Evolutionary conservation across 73 alveolate species (phyloP).

Genomic region (Paramecium tetraurelia): DNA sequence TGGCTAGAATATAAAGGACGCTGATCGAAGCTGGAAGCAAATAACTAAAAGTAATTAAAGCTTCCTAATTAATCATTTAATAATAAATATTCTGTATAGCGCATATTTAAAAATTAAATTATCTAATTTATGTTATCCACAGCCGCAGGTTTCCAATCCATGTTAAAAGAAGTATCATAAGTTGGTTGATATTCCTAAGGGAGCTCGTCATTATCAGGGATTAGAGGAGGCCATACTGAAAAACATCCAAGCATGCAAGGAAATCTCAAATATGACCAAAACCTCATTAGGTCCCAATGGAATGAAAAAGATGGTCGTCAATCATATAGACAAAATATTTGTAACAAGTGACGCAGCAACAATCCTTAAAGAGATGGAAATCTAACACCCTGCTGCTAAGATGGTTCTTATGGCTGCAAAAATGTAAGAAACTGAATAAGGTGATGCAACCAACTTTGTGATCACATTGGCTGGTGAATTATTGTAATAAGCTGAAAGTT

Average conservation of each 20-base stretch:
- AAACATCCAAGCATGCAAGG: slow-evolving; percentile 96
- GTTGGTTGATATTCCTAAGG: slow-evolving; percentile 62
- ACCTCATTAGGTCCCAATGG: slow-evolving; percentile 99
- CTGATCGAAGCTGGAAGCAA: slow-evolving; percentile 38
- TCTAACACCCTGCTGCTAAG: slow-evolving; percentile 99
- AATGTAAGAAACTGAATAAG: slow-evolving; percentile 96
- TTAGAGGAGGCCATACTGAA: slow-evolving; percentile 93
- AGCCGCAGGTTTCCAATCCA: slow-evolving; percentile 70
- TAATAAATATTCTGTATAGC: neutral
- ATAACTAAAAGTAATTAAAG: slow-evolving; percentile 22
- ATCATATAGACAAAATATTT: slow-evolving; percentile 93
- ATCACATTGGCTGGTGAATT: slow-evolving; percentile 97
- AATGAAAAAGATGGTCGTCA: slow-evolving; percentile 97
- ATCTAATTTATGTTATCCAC: slow-evolving; percentile 49
- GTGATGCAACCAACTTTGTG: slow-evolving; percentile 95
- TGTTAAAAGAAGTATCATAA: slow-evolving; percentile 71
- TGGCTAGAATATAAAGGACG: neutral
- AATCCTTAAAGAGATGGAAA: slow-evolving; percentile 89
- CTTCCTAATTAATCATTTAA: neutral
- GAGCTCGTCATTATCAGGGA: slow-evolving; percentile 93
- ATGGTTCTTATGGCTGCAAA: slow-evolving; percentile 94
- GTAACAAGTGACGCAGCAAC: slow-evolving; percentile 98
- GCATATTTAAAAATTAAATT: slow-evolving; percentile 5
- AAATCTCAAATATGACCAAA: slow-evolving; percentile 94
- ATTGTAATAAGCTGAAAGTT: slow-evolving; percentile 92